Percentiles rank a stretch among this genome's conserved stretches.
Evolutionary conservation across 163 green algal species (phyloP).

Genomic region (Scenedesmus sp.): DNA sequence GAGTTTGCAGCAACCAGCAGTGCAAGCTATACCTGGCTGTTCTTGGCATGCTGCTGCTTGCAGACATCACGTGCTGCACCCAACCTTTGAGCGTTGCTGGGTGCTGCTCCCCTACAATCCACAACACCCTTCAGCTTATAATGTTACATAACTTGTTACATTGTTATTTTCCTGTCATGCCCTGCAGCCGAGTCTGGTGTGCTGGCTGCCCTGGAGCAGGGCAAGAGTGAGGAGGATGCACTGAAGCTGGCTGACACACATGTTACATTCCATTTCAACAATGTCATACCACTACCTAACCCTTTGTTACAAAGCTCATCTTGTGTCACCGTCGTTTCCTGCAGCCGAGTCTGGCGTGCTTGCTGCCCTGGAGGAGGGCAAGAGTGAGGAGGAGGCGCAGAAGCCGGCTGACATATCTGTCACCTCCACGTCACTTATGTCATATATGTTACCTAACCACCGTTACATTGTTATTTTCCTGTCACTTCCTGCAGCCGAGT

Average conservation of each 20-base stretch:
- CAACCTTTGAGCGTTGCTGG: no score
- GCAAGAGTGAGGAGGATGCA: constrained; percentile 52
- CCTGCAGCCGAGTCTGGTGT: constrained; percentile 39
- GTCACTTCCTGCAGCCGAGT: constrained; percentile 16
- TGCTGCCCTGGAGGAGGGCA: constrained; percentile 44
- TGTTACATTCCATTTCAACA: no score
- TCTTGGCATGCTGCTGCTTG: not conserved
- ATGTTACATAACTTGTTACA: no score
- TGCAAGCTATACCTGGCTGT: not conserved
- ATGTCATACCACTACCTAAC: no score
- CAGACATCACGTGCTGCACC: no score
- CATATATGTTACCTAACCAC: no score
- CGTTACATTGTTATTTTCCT: not conserved
- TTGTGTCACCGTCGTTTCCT: not conserved
- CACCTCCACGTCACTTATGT: no score
- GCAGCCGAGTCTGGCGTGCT: constrained; percentile 46
- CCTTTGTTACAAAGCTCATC: no score
- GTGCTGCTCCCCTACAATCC: no score
- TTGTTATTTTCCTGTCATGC: not conserved
- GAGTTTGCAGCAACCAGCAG: not conserved
- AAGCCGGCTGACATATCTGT: not conserved
- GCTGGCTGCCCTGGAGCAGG: constrained; percentile 37
- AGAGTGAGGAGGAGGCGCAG: not conserved
- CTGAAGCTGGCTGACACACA: not conserved
- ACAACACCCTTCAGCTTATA: not conserved